Evolutionary conservation across 73 alveolate genomes (phyloP).

Genomic region (Effrenium voratum): DNA sequence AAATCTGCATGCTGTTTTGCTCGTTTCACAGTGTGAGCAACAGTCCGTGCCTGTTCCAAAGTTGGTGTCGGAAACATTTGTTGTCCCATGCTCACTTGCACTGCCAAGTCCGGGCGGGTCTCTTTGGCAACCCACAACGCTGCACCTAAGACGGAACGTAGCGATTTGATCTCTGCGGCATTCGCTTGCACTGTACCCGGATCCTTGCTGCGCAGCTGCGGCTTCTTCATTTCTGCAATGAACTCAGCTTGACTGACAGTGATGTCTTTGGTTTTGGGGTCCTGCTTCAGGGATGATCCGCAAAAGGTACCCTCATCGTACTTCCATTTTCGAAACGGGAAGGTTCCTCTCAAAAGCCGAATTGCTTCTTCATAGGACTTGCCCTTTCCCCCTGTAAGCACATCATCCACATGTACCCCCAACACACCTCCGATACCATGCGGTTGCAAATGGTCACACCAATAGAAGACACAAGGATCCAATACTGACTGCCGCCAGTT

Average conservation of each 20-base stretch:
- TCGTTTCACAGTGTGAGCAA: neutral
- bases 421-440: neutral
- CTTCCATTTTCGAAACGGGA: constrained; percentile 12
- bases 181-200: neutral
- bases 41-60: neutral
- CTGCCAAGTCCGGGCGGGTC: constrained; percentile 12
- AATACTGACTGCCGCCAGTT: neutral
- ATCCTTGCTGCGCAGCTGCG: neutral
- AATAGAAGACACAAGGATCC: constrained; percentile 4
- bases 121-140: too few species aligned
- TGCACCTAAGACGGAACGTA: neutral
- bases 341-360: neutral
- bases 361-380: neutral
- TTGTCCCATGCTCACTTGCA: constrained; percentile 15
- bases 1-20: neutral
- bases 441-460: neutral
- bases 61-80: constrained; percentile 28
- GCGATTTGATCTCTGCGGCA: neutral
- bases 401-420: constrained; percentile 17
- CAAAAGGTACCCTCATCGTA: neutral
- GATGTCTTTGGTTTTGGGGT: neutral
- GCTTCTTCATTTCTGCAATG: neutral
- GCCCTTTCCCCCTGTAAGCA: neutral
- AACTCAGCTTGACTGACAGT: neutral
- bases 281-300: neutral